Evolutionary conservation across 257 asterid genomes (phyloP).

Genomic region (Misopates orontium): DNA sequence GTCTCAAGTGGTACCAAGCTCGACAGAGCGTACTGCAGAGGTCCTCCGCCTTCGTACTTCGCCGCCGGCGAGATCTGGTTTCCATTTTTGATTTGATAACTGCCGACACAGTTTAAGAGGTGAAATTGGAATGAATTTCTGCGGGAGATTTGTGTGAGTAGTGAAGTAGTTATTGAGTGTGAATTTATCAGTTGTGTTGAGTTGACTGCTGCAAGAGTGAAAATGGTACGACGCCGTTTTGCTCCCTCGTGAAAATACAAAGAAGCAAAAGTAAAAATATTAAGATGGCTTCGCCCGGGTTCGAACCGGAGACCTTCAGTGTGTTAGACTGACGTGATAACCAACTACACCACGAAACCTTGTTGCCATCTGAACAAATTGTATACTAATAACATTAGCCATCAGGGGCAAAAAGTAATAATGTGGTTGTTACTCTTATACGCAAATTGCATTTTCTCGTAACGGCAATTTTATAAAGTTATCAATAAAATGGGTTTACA

Average conservation of each 20-base stretch:
- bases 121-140: conserved; percentile 1
- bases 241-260: not conserved
- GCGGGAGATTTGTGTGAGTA: conserved; percentile 8
- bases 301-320: conserved; percentile 98
- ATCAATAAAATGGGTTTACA: too few species aligned
- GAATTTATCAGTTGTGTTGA: too few species aligned
- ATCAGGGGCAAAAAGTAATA: too few species aligned
- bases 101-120: too few species aligned
- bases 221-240: conserved; percentile 26
- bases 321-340: conserved; percentile 99
- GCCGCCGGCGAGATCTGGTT: conserved; percentile 2
- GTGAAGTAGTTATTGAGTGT: too few species aligned
- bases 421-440: too few species aligned
- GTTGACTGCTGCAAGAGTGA: not conserved
- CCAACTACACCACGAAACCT: conserved; percentile 99
- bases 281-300: conserved; percentile 63
- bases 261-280: not conserved
- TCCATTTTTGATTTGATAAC: too few species aligned
- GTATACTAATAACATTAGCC: not conserved
- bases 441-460: too few species aligned
- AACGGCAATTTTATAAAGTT: too few species aligned
- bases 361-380: not conserved
- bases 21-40: conserved; percentile 56
- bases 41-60: conserved; percentile 55
- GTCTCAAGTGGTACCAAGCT: conserved; percentile 84